Percentiles rank a stretch among this genome's conserved stretches.
phyloP scores from a whole-genome alignment of 192 early-diverging fungal genomes.

The Coemansia asiatica region DNA sequence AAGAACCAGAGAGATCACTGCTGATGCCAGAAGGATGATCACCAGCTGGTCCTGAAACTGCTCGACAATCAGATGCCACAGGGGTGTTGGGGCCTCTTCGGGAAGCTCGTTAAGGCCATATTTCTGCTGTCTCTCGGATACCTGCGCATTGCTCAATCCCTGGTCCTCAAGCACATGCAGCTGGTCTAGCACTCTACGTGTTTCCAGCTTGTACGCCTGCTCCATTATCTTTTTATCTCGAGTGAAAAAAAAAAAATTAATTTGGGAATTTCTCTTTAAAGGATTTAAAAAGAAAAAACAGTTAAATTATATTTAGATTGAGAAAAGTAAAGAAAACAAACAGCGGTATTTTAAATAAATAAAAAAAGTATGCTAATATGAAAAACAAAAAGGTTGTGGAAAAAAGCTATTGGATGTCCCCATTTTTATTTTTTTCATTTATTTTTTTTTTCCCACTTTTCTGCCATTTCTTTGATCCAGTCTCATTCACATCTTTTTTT shows the following conservation, averaged over 20 bases:
- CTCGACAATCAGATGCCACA: constrained; percentile 91
- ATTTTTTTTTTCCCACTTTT: no score
- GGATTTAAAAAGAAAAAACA: background rate
- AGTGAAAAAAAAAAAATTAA: background rate
- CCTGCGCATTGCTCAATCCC: constrained; percentile 71
- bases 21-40: constrained; percentile 88
- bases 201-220: constrained; percentile 60
- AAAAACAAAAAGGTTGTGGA: no score
- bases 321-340: no score
- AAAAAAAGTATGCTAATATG: no score
- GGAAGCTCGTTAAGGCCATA: constrained; percentile 90
- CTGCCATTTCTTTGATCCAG: background rate
- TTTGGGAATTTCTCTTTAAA: background rate
- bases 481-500: no score
- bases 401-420: no score
- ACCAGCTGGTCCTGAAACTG: constrained; percentile 99
- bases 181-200: constrained; percentile 65
- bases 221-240: constrained; percentile 65
- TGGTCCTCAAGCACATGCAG: constrained; percentile 65
- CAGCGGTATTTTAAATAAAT: no score
- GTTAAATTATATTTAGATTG: no score
- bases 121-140: constrained; percentile 58
- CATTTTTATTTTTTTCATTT: background rate
- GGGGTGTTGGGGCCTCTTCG: constrained; percentile 83
- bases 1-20: constrained; percentile 88